These are phyloP conservation scores for Agrocybe chaxingu DNA, from an alignment of 768 basidiomycete genomes.

Conservation along the genomic window DNA sequence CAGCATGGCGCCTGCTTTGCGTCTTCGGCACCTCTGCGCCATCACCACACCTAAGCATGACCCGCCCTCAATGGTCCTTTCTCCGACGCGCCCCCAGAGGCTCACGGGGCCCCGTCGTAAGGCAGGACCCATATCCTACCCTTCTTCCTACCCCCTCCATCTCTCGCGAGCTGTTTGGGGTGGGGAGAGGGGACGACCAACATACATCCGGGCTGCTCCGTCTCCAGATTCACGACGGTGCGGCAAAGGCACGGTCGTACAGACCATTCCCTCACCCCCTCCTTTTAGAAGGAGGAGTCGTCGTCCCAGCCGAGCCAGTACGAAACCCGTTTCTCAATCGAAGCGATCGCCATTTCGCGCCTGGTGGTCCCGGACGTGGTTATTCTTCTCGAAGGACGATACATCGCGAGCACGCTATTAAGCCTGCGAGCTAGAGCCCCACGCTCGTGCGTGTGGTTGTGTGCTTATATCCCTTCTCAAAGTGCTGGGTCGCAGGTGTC, in stretches of 20 bases:
- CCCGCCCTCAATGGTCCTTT: conserved; percentile 19
- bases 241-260: conserved; percentile 26
- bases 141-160: background rate
- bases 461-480: background rate
- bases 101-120: conserved; percentile 18
- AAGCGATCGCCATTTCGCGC: conserved; percentile 6
- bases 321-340: conserved; percentile 4
- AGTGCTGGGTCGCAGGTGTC: background rate
- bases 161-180: no score
- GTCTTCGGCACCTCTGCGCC: no score
- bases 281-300: conserved; percentile 9
- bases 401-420: background rate
- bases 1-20: no score
- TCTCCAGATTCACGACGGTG: conserved; percentile 15
- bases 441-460: background rate
- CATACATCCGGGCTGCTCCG: conserved; percentile 17
- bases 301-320: conserved; percentile 21
- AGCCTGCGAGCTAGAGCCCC: no score
- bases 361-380: conserved; percentile 27
- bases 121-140: conserved; percentile 19
- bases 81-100: conserved; percentile 19
- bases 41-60: conserved; percentile 1
- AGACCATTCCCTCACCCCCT: conserved; percentile 2
- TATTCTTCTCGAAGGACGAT: conserved; percentile 14
- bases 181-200: conserved; percentile 5